Evolutionary conservation across 169 alveolate genomes (phyloP).

Genomic region (Cryptosporidium sp.): DNA sequence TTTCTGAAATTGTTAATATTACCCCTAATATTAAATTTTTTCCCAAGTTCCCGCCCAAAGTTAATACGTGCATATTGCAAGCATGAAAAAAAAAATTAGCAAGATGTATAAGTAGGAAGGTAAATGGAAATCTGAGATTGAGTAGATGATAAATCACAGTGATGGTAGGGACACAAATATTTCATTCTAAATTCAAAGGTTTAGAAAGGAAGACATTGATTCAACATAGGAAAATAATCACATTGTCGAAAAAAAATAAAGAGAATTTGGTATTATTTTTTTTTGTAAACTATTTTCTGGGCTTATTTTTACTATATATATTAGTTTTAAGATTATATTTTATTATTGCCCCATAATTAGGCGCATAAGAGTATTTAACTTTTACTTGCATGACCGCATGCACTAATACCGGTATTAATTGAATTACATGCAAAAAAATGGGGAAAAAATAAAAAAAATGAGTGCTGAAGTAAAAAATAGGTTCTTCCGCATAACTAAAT

Average conservation of each 20-base stretch:
- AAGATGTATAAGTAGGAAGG: too few relatives aligned
- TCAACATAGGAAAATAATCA: too few relatives aligned
- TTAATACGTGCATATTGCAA: background rate
- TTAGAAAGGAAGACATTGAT: background rate
- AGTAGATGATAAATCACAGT: background rate
- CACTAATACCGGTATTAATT: background rate
- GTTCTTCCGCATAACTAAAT: too few relatives aligned
- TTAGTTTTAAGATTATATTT: background rate
- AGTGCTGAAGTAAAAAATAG: too few relatives aligned
- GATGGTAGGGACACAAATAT: background rate
- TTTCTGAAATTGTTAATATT: background rate
- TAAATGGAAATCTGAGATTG: background rate
- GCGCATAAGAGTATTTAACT: background rate
- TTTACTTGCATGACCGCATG: background rate
- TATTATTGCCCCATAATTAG: too few relatives aligned
- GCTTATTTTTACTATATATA: too few relatives aligned
- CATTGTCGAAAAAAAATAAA: too few relatives aligned
- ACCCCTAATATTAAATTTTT: background rate
- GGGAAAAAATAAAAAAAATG: background rate
- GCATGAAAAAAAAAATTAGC: background rate
- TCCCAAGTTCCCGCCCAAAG: slow-evolving; percentile 1
- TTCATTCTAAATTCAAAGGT: too few relatives aligned
- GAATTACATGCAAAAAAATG: background rate
- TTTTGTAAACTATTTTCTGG: background rate
- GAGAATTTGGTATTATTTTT: background rate